Conservation (phyloP, 305 asterid species). For the Fraxinus nigra region DNA sequence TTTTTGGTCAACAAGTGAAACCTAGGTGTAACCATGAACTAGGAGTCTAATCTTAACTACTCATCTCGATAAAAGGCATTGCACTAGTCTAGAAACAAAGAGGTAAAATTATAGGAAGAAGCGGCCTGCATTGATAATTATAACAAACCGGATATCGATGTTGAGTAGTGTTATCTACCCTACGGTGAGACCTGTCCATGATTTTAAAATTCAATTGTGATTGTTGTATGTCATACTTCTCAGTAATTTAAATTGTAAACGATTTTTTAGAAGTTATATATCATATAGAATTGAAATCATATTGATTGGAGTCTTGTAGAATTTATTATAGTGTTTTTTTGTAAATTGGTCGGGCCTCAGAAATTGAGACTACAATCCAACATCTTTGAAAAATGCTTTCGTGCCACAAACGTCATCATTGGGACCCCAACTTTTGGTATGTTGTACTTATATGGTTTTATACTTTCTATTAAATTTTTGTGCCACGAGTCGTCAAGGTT, state of each 20-base stretch:
- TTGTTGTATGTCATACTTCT: background rate
- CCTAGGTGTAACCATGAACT: background rate
- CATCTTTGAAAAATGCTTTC: background rate
- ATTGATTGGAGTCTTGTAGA: too few relatives aligned
- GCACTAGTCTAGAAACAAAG: too few relatives aligned
- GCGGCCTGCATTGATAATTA: background rate
- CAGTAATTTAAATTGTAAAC: too few relatives aligned
- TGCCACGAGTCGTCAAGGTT: too few relatives aligned
- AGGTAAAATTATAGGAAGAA: background rate
- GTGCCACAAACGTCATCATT: background rate
- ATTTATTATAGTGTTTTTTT: too few relatives aligned
- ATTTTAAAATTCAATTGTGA: background rate
- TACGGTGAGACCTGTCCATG: background rate
- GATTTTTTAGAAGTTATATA: too few relatives aligned
- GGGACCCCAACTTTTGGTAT: background rate
- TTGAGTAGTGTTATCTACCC: background rate
- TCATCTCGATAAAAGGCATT: too few relatives aligned
- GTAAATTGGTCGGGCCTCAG: too few relatives aligned
- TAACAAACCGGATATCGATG: background rate
- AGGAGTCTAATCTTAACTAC: background rate
- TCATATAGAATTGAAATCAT: background rate
- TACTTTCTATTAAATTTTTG: too few relatives aligned
- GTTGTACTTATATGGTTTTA: background rate
- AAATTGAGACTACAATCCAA: too few relatives aligned
- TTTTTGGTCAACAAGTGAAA: background rate